Conservation (phyloP, 2,329 filamentous ascomycete species). For the Stagonosporopsis cucurbitacearum region DNA sequence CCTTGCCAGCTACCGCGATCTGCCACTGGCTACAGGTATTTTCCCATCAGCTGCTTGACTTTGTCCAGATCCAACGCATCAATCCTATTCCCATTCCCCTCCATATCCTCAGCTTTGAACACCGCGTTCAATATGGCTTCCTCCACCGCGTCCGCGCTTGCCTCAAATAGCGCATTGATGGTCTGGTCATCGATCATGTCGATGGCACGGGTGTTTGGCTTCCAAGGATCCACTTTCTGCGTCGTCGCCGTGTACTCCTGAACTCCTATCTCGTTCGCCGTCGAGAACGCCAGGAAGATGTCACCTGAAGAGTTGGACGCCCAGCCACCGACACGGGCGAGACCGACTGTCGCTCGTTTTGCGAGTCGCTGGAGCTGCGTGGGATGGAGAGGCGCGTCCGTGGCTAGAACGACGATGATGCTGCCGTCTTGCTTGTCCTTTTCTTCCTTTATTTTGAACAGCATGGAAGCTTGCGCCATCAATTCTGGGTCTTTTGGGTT, state of each 20-base stretch:
- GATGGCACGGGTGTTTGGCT: constrained; percentile 53
- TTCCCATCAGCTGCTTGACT: constrained; percentile 47
- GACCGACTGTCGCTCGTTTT: constrained; percentile 66
- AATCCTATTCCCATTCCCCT: constrained; percentile 57
- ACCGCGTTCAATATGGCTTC: constrained; percentile 71
- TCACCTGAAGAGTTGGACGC: constrained; percentile 69
- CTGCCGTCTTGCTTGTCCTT: constrained; percentile 66
- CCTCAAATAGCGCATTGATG: constrained; percentile 68
- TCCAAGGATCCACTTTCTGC: constrained; percentile 41
- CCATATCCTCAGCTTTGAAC: constrained; percentile 66
- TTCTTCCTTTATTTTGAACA: constrained; percentile 38
- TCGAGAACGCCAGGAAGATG: constrained; percentile 72
- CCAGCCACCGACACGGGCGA: constrained; percentile 66
- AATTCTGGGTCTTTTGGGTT: constrained; percentile 36
- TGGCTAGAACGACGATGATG: constrained; percentile 68
- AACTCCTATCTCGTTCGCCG: constrained; percentile 60
- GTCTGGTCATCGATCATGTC: constrained; percentile 63
- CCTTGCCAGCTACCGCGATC: not conserved
- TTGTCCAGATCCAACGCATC: constrained; percentile 44
- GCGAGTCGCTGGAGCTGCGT: constrained; percentile 64
- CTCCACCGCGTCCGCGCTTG: constrained; percentile 67
- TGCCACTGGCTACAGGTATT: constrained; percentile 35
- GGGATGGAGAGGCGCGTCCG: constrained; percentile 66
- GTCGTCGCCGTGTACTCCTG: constrained; percentile 45
- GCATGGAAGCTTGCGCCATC: constrained; percentile 35